Conservation (phyloP, 495 filamentous ascomycete genomes). For the Penicillium egyptiacum region DNA sequence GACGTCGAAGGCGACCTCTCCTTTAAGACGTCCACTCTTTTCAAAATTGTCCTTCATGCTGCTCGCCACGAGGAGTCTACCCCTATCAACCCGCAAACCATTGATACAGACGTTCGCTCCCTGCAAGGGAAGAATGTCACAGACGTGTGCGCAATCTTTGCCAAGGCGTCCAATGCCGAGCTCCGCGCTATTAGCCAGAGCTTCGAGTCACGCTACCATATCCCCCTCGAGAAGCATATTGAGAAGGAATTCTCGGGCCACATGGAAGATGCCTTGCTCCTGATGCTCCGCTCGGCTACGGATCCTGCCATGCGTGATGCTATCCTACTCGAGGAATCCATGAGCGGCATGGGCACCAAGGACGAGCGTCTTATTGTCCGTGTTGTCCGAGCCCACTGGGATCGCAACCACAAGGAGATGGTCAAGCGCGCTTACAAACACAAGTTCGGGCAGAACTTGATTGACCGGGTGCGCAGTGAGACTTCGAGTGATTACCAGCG, state of each 20-base stretch:
- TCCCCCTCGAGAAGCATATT: slow-evolving; percentile 68
- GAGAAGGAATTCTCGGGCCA: slow-evolving; percentile 84
- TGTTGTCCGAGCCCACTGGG: slow-evolving; percentile 78
- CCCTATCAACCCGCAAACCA: slow-evolving; percentile 64
- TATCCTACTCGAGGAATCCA: slow-evolving; percentile 72
- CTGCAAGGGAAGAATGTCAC: slow-evolving; percentile 71
- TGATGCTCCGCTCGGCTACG: slow-evolving; percentile 70
- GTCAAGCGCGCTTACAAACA: slow-evolving; percentile 73
- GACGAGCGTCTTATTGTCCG: slow-evolving; percentile 74
- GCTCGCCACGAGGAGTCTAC: slow-evolving; percentile 71
- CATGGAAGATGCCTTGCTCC: slow-evolving; percentile 82
- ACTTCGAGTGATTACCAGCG: slow-evolving; percentile 83
- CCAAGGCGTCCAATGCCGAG: slow-evolving; percentile 70
- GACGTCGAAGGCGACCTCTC: slow-evolving; percentile 78
- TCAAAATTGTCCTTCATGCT: slow-evolving; percentile 71
- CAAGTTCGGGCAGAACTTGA: slow-evolving; percentile 60
- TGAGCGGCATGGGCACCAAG: slow-evolving; percentile 85
- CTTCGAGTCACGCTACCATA: slow-evolving; percentile 66
- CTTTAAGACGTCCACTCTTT: slow-evolving; percentile 79
- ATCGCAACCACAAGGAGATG: slow-evolving; percentile 64
- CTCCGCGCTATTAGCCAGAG: slow-evolving; percentile 73
- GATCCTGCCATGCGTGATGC: slow-evolving; percentile 85
- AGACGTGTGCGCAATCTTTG: slow-evolving; percentile 73
- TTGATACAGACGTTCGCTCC: slow-evolving; percentile 69
- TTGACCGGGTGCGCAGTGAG: slow-evolving; percentile 69